Conservation (phyloP, 1,284 basidiomycete genomes). For the Marasmius sp. region DNA sequence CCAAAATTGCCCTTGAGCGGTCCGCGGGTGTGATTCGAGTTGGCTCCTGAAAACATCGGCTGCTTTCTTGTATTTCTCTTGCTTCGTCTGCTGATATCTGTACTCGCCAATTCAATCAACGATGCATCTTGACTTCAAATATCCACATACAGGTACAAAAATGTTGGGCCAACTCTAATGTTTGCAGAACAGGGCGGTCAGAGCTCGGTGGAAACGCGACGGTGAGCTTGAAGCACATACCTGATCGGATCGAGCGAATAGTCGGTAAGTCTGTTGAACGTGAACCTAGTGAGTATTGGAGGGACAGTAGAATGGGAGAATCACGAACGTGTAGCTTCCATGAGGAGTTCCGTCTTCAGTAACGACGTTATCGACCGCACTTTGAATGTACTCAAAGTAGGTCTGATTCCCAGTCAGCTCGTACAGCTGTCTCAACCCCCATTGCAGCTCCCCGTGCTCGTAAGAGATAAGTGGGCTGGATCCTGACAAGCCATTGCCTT, state of each 20-base stretch:
- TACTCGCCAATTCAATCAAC: not conserved
- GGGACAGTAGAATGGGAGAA: not conserved
- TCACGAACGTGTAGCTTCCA: constrained; percentile 35
- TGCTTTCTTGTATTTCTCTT: constrained; percentile 38
- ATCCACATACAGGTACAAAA: constrained; percentile 32
- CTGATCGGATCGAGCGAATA: constrained; percentile 35
- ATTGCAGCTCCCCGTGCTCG: constrained; percentile 44
- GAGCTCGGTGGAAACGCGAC: not conserved
- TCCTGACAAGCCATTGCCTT: constrained; percentile 40
- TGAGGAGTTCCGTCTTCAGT: constrained; percentile 36
- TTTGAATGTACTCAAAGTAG: constrained; percentile 41
- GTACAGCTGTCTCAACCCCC: constrained; percentile 37
- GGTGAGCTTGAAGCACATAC: not conserved
- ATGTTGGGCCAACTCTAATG: constrained; percentile 35
- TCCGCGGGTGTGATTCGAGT: constrained; percentile 41
- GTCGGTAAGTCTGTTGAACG: constrained; percentile 24
- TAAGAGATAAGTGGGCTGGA: constrained; percentile 36
- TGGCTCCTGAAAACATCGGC: constrained; percentile 38
- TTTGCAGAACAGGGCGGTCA: not conserved
- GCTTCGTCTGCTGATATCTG: constrained; percentile 33
- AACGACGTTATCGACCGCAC: constrained; percentile 38
- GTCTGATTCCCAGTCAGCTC: constrained; percentile 38
- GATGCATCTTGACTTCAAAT: not conserved
- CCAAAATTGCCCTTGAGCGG: constrained; percentile 44
- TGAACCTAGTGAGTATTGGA: not conserved